Evolutionary conservation across 2,329 filamentous ascomycete genomes (phyloP), one percentile per base, ranked within the genome.

Genomic region (Cordyceps cateniannulata): DNA sequence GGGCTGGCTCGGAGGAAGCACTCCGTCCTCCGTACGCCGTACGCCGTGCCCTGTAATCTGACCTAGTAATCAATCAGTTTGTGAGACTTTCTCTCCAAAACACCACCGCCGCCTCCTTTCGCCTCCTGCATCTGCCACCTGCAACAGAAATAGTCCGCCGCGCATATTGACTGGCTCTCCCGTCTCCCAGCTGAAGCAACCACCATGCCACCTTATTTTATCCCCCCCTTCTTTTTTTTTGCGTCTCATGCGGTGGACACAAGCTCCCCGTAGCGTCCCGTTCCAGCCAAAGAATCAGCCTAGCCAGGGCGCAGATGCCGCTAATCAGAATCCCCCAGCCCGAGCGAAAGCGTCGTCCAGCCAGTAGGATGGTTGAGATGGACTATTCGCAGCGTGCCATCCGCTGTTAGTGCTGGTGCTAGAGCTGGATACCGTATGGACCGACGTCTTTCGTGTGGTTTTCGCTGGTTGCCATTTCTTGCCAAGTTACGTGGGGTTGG

Each of bases 271-370:
- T 49, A 48, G 54, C 54, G 54, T 29, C 27, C 54, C 42, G 14
- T 29, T 29, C 32, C 47, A 50, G 38, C 56, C 48, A 35, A 35
- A 47, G 20, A 45, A 52, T 27, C 40, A 47, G 57, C 47, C 56
- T 59, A 59, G 57, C 48, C 57, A 51, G 49, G 48, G 48, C 48
- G 49, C 20, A 52, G 57, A 52, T 59, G 57, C 48, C 57, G 57
- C 57, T 52, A 59, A 52, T 52, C 57, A 59, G 40, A 25, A 47
- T 56, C 40, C 35, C 57, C 49, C 56, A 52, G 49, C 49, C 49
- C 38, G 40, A 59, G 57, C 57, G 49, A n/a, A n/a, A 52, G 48
- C 57, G 1, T 44, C 22, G 40, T n/a, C 38, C 56, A 50, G 27
- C 57, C 57, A 59, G 45, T 59, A 45, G 49, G 38, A 45, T n/a